Conservation (phyloP, 768 basidiomycete species). For the Termitomyces heimii region DNA sequence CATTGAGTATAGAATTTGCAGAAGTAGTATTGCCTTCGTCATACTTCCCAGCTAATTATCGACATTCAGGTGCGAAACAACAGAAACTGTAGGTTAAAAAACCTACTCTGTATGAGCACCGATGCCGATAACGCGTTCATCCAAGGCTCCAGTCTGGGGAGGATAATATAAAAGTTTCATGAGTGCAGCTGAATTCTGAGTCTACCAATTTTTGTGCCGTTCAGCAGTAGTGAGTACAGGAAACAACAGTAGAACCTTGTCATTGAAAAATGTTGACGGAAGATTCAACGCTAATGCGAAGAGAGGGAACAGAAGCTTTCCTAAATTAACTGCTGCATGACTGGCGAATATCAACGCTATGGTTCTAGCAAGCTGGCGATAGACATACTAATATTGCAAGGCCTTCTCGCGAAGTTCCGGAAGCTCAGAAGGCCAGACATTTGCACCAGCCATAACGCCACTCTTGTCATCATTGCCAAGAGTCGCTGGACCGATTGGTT, state of each 20-base stretch:
- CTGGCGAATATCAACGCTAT: constrained; percentile 15
- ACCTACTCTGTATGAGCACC: constrained; percentile 72
- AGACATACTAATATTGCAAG: constrained; percentile 60
- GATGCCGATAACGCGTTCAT: constrained; percentile 61
- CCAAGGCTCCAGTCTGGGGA: constrained; percentile 41
- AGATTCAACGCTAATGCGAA: constrained; percentile 80
- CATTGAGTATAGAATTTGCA: background rate
- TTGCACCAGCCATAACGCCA: constrained; percentile 63
- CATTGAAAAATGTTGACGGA: constrained; percentile 70
- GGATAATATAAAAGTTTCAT: constrained; percentile 81
- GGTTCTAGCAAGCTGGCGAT: background rate
- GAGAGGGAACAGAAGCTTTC: constrained; percentile 71
- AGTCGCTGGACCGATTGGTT: constrained; percentile 31
- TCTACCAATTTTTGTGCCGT: constrained; percentile 34
- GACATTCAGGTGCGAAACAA: background rate
- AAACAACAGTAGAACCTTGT: constrained; percentile 47
- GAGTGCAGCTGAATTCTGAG: constrained; percentile 69
- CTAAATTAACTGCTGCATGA: constrained; percentile 33
- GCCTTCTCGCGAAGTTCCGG: constrained; percentile 55
- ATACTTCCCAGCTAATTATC: constrained; percentile 43
- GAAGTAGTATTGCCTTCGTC: background rate
- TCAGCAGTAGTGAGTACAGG: background rate
- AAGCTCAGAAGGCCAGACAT: constrained; percentile 70
- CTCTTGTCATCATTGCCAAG: constrained; percentile 25
- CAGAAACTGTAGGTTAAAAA: background rate